Evolutionary conservation across 371 early-diverging fungal species (phyloP).

Genomic region (Cokeromyces recurvatus): DNA sequence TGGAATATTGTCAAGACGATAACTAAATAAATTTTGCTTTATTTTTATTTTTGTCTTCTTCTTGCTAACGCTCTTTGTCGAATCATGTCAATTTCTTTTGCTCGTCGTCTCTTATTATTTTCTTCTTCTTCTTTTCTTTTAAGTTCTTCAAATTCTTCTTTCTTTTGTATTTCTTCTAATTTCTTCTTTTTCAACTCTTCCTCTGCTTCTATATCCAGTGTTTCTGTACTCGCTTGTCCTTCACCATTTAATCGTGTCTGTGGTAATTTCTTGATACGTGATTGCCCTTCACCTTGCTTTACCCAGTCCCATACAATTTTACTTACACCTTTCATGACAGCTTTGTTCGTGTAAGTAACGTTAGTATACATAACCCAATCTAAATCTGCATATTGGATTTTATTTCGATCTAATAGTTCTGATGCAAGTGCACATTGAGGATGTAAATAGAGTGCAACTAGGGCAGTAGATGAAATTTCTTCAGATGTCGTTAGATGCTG

Average conservation of each 20-base stretch:
- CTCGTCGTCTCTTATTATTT: slow-evolving; percentile 27
- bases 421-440: slow-evolving; percentile 61
- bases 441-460: slow-evolving; percentile 65
- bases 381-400: slow-evolving; percentile 37
- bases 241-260: slow-evolving; percentile 37
- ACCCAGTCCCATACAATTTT: slow-evolving; percentile 57
- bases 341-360: slow-evolving; percentile 60
- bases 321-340: slow-evolving; percentile 64
- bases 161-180: slow-evolving; percentile 3
- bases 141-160: slow-evolving; percentile 2
- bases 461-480: slow-evolving; percentile 16
- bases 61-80: slow-evolving; percentile 52
- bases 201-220: slow-evolving; percentile 22
- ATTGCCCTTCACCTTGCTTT: slow-evolving; percentile 31
- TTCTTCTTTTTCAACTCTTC: slow-evolving; percentile 15
- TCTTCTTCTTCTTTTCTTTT: slow-evolving; percentile 7
- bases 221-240: slow-evolving; percentile 28
- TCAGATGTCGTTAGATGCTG: slow-evolving; percentile 24
- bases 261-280: slow-evolving; percentile 30
- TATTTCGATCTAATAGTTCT: slow-evolving; percentile 40
- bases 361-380: slow-evolving; percentile 83
- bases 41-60: slow-evolving; percentile 5
- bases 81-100: slow-evolving; percentile 44
- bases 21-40: no score
- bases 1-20: no score